Base-by-base conservation (phyloP, 305 asterid genomes). In the Fraxinus platypoda region DNA sequence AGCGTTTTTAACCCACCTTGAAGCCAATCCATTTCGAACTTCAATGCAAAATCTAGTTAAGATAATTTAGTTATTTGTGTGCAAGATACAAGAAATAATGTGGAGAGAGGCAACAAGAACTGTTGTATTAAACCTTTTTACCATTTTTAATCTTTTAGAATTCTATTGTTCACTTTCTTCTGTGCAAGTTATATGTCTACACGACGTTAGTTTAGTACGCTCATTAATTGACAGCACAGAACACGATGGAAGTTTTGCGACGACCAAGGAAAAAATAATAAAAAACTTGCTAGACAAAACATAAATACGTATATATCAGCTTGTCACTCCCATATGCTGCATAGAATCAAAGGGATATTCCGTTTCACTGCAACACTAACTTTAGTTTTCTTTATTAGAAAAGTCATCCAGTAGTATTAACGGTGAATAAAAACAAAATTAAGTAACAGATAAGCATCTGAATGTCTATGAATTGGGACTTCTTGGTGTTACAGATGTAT, bases 401-500 rank as follows among this genome's bases (percentile, higher is more conserved):
- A 25, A 52, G 81, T 59, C 41, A 64, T 78, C 12, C 31, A 23
- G 23, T 49, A 68, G 1, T 78, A 68, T 54, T 81, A 17, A 64
- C 71, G 49, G 77, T 46, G 78, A 75, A 84, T 26, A 77, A 75
- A 79, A 64, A 25, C 59, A 52, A 62, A 78, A 41, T 57, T 38
- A 23, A 73, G 76, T 80, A 81, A 80, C 77, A 77, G 74, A 85
- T 85, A 80, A 81, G 78, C 89, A 76, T 80, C 76, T 82, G 86
- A 77, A 89, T 85, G 12, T 80, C 74, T 81, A 59, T 82, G 62
- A 68, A 74, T 79, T 79, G 84, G 89, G 90, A 68, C 87, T 84
- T 88, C 43, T 88, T 92, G 90, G 89, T 89, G 86, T 90, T 88
- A 80, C 96, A 92, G 98, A 88, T 88, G 88, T 90, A 82, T 83